Base-by-base conservation (phyloP, 306 rosid species). In the Fagus crenata region DNA sequence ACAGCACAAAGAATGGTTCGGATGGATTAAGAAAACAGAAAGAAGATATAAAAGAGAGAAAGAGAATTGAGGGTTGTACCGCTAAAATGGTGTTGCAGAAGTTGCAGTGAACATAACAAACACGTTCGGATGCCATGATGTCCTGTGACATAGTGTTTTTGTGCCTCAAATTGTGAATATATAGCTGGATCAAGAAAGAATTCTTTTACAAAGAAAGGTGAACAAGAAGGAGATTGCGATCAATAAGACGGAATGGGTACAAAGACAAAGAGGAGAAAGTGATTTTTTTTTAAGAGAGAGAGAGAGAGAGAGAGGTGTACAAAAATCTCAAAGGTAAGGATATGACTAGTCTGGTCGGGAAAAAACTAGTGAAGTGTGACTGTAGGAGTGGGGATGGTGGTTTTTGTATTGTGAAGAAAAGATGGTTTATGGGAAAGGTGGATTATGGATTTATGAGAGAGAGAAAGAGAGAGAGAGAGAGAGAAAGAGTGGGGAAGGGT, bases 51-150 rank as follows among this genome's bases (percentile, higher is more conserved):
- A 69, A 22, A 71, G 31, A 75, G 4, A 77, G 53, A 43, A 82
- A 39, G 67, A 75, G 84, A 73, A 65, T 46, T 76, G 56, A 84
- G 86, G 74, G 76, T 4, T 76, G 89, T 96, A 96, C 99, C 99
- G 98, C 99, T 81, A 96, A 79, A 87, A 92, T 89, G 96, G 98
- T 96, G 93, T 89, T 92, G 99, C 99, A 96, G 97, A 91, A 87
- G 86, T 92, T 96, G 97, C 99, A 96, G 93, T 92, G 97, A 84
- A 92, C 97, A 89, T 92, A 96, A 86, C 99, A 96, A 86, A 96
- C 93, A 85, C 97, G 97, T 87, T 92, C 99, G 31, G 97, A 81
- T 79, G 96, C 90, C 93, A 86, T 92, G 96, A 87, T 84, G 56
- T 96, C 97, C 99, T 89, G 85, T 79, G 93, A 92, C 96, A 92